Base-by-base conservation (phyloP, 179 eudicot genomes). In the Corrigiola litoralis region DNA sequence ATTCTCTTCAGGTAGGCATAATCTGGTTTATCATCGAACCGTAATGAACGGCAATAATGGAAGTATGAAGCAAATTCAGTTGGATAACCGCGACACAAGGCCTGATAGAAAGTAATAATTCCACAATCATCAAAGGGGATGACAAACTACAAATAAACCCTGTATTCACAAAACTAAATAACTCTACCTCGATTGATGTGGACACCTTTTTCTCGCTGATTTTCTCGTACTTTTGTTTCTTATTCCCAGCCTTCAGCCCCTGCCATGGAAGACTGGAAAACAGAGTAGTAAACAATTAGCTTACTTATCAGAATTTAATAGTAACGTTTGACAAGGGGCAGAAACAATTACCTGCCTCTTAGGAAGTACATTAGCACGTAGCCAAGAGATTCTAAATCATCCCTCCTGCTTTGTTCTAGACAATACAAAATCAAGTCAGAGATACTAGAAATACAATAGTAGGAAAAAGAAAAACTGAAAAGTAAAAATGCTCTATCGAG, bases 381-480 rank as follows among this genome's bases (percentile, higher is more conserved):
- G 61, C 99, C 99, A 79, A 94, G 98, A 72, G 98, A 89, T 73
- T 92, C 98, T 72, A 92, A 77, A 76, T 89, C 98, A 76, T 92
- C 98, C 68, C 98, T 85, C 66, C 98, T 81, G 80, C 98, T 92
- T 82, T 92, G 98, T 58, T 92, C 98, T 92, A 56, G 33, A 67
- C 44, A 70, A 64, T 10, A 59, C 41, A 70, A 65, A 65, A 63
- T 65, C 47, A 75, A 56, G 61, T 77, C 65, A 48, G 24, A 58
- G 9, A 55, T 27, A 52, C 17, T 20, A 27, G 32, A 68, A 47
- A 33, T 1, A 55, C 31, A 65, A 45, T 45, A 47, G n/a, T 29
- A 31, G 44, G 16, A 29, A 14, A 18, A 24, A 31, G 13, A 23
- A 11, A 28, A 8, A 21, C 6, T 49, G 10, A 20, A n/a, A 25